Conservation (phyloP, 768 basidiomycete species). For the Chlorophyllum brunneum region DNA sequence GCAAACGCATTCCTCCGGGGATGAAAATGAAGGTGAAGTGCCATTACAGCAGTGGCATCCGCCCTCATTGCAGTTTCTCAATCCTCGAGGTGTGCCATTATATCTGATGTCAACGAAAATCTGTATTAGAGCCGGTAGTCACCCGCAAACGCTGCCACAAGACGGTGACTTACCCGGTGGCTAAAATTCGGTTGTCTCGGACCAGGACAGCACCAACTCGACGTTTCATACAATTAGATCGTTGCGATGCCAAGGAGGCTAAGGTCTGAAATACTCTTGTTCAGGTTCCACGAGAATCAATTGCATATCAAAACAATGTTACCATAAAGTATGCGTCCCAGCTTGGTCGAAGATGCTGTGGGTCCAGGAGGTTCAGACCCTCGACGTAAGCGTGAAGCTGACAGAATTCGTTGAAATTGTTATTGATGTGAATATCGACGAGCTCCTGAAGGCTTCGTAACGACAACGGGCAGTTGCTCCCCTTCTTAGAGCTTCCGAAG, state of each 20-base stretch:
- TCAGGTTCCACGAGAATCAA: neutral
- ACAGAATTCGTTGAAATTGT: conserved; percentile 54
- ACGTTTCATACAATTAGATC: conserved; percentile 97
- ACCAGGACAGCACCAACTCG: conserved; percentile 94
- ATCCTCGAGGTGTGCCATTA: conserved; percentile 92
- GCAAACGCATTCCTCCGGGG: conserved; percentile 80
- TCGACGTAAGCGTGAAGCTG: conserved; percentile 63
- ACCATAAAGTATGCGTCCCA: conserved; percentile 99
- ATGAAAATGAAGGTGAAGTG: conserved; percentile 36
- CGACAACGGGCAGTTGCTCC: conserved; percentile 18
- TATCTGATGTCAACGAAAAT: conserved; percentile 49
- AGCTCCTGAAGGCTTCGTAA: conserved; percentile 40
- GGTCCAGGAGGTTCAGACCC: conserved; percentile 61
- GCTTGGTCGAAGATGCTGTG: conserved; percentile 74
- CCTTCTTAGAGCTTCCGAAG: conserved; percentile 43
- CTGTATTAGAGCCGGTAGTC: conserved; percentile 5
- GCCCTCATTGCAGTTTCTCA: conserved; percentile 88
- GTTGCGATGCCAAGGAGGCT: conserved; percentile 82
- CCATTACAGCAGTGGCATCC: conserved; percentile 84
- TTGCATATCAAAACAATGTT: conserved; percentile 15
- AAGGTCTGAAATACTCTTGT: conserved; percentile 52
- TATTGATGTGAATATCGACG: conserved; percentile 58
- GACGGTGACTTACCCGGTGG: conserved; percentile 58
- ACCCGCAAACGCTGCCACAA: conserved; percentile 1
- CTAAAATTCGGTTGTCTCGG: conserved; percentile 71